Evolutionary conservation across 2,329 filamentous ascomycete genomes (phyloP), one percentile per base, ranked within the genome.

Genomic region (Aspergillus novoparasiticus): DNA sequence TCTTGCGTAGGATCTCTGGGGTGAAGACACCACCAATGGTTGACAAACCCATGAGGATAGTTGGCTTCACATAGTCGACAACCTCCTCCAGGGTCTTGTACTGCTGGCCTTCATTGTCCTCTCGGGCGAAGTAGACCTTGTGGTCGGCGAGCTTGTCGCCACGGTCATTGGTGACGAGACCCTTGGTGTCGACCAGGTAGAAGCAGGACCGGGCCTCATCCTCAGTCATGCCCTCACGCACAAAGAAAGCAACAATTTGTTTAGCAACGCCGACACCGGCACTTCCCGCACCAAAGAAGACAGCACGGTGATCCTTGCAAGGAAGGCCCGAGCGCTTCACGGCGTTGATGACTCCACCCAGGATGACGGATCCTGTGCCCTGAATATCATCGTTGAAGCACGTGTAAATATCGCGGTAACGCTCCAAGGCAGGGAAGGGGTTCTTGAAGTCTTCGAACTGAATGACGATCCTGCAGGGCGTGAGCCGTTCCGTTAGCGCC

Each of bases 301-400:
- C 93, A 43, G 97, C 91, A 60, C 91, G 91, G 80, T 99, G 95
- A 74, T 98, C 93, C 80, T 93, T 91, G 57, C 94, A 82, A 32
- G 93, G 91, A 19, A 97, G 88, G 58, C 90, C 91, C 16, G 93
- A 96, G 65, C 92, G 87, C 81, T 94, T 94, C 64, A 96, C 93
- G 32, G 85, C 85, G 68, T 85, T 87, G 80, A 91, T 87, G 78
- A 91, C 85, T 71, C 94, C 94, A 67, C 87, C 94, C 60, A 97
- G 86, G 66, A 98, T 93, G 73, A 99, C 95, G 67, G 94, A 93
- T 71, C 95, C 95, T 71, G 95, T 98, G 69, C 94, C 94, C 83
- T 98, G 94, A 75, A 99, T 95, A 76, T 99, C 94, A 75, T 98
- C 95, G 79, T 98, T 98, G 87, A 99, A 99, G 85, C 92, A 96